Base-by-base conservation (phyloP, 2,329 filamentous ascomycete species). In the Epichloe scottii region DNA sequence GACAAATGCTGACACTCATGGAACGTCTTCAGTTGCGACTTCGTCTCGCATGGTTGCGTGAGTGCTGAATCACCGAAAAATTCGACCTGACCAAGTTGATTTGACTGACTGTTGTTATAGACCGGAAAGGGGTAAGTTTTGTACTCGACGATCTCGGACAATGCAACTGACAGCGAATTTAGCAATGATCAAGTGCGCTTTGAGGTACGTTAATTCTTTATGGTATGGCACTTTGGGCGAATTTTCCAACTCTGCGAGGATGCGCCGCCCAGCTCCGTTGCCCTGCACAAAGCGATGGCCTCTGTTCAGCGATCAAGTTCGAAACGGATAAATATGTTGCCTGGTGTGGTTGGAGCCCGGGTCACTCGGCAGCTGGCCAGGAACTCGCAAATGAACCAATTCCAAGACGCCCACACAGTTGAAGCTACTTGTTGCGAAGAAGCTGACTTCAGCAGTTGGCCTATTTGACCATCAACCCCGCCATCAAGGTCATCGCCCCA, bases 151-250 rank as follows among this genome's bases (percentile, higher is more conserved):
- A 39, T 47, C 19, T 14, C 8, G 17, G 14, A 19, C 19, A 23
- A 39, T 7, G 4, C 14, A 17, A 35, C 45, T 47, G 34, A 47
- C 45, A 37, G 26, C 21, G 34, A 39, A 11, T 8, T 17, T 21
- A 47, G 45, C 23, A 48, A 48, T 15, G 46, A 48, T 15, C 46
- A 48, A 48, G 46, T 48, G 46, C 46, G 46, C 46, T 48, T 48
- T 3, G 46, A 47, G 35, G 45, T 47, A 47, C 15, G 45, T 39
- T 15, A 38, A 3, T 4, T 17, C 8, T 5, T 14, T 12, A 6
- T 17, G 37, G 21, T 26, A 2, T n/a, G 10, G 14, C 37, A 1
- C 19, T 14, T 7, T 42, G 14, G 3, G 5, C 8, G 8, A 14
- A 8, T 10, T 46, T 8, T 23, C 7, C 10, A n/a, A n/a, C 21